Conservation (phyloP, 306 rosid species). For the Cucumis sativus region Cucumber_9930_V3 NC_026660.2:10758001-10758500, state of each 20-base stretch:
- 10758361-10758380: not conserved
- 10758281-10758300: conserved; percentile 12
- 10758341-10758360: not conserved
- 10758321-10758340: not conserved
- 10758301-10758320: not conserved
- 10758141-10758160: not conserved
- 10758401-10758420: not conserved
- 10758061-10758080: conserved; percentile 78
- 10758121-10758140: not conserved
- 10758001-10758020: conserved; percentile 92
- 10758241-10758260: conserved; percentile 88
- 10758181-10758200: conserved; percentile 84
- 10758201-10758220: conserved; percentile 78
- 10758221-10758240: conserved; percentile 92
- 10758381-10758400: not conserved
- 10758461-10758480: not conserved
- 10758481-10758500: not conserved
- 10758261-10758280: conserved; percentile 99
- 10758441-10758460: not conserved
- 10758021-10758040: conserved; percentile 81
- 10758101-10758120: not conserved
- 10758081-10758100: conserved; percentile 22
- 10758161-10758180: conserved; percentile 35
- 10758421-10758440: not conserved
- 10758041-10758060: conserved; percentile 79